phyloP scores from a whole-genome alignment of 495 filamentous ascomycete species.

The Clavariopsis aquatica region DNA sequence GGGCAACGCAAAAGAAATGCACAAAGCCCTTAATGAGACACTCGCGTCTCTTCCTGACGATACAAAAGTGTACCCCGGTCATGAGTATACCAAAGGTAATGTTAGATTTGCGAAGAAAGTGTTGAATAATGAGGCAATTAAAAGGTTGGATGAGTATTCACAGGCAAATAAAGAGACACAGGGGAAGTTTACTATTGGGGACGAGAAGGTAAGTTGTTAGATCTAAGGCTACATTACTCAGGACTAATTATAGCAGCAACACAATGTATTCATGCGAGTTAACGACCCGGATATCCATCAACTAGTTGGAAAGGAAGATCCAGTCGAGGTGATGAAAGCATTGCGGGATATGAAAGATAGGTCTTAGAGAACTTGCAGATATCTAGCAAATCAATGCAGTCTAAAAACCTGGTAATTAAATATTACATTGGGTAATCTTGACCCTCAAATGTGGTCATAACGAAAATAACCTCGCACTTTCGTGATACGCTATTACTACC shows the following conservation, averaged over 20 bases:
- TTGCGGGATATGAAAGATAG: slow-evolving; percentile 90
- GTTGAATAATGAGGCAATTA: slow-evolving; percentile 66
- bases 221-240: background rate
- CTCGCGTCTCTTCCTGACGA: slow-evolving; percentile 82
- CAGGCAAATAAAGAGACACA: slow-evolving; percentile 82
- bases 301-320: slow-evolving; percentile 77
- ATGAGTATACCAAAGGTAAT: slow-evolving; percentile 95
- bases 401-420: too few relatives aligned
- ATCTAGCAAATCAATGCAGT: too few relatives aligned
- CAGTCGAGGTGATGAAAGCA: slow-evolving; percentile 82
- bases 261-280: slow-evolving; percentile 96
- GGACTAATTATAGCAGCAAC: slow-evolving; percentile 57
- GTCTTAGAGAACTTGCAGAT: too few relatives aligned
- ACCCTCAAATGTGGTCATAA: too few relatives aligned
- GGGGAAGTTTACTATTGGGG: slow-evolving; percentile 94
- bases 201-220: slow-evolving; percentile 76
- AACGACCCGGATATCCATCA: slow-evolving; percentile 82
- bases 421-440: too few relatives aligned
- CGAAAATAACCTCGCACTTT: too few relatives aligned
- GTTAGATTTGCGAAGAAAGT: slow-evolving; percentile 81
- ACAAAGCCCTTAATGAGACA: slow-evolving; percentile 84
- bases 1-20: slow-evolving; percentile 86
- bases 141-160: slow-evolving; percentile 75
- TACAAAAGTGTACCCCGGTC: slow-evolving; percentile 91
- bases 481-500: too few relatives aligned